Evolutionary conservation across 306 rosid species (phyloP).

Genomic region (Glycine tomentella): DNA sequence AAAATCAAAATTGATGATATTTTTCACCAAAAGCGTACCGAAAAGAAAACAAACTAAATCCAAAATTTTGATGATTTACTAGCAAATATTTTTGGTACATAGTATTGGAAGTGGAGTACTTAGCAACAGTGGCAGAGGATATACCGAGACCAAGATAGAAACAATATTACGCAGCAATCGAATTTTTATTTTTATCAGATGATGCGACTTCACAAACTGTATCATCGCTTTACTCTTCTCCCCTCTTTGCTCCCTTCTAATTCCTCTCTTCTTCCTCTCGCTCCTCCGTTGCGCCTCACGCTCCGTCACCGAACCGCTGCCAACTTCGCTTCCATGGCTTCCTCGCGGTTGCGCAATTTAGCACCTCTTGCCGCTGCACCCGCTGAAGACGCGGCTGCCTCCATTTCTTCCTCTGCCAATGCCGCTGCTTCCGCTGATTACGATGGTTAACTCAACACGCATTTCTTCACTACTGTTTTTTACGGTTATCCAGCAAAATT

Average conservation of each 20-base stretch:
- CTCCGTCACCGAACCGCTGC: slow-evolving; percentile 41
- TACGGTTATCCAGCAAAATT: not conserved
- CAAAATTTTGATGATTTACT: too few species aligned
- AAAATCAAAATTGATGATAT: too few species aligned
- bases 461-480: not conserved
- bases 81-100: too few species aligned
- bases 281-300: slow-evolving; percentile 46
- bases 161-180: too few species aligned
- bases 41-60: too few species aligned
- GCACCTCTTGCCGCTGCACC: slow-evolving; percentile 58
- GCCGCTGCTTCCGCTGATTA: slow-evolving; percentile 49
- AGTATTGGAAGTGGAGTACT: too few species aligned
- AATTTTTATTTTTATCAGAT: too few species aligned
- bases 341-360: slow-evolving; percentile 59
- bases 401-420: slow-evolving; percentile 51
- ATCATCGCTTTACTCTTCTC: slow-evolving; percentile 66
- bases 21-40: too few species aligned
- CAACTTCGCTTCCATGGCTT: slow-evolving; percentile 56
- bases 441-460: slow-evolving; percentile 61
- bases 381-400: slow-evolving; percentile 52
- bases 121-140: not conserved
- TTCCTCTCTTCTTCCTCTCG: slow-evolving; percentile 52
- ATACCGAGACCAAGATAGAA: not conserved
- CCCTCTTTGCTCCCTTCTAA: slow-evolving; percentile 41
- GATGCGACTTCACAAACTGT: slow-evolving; percentile 69